Evolutionary conservation across 352 stramenopile genomes (phyloP), one percentile per base, ranked within the genome.

Genomic region (Pythium pectinolyticum): DNA sequence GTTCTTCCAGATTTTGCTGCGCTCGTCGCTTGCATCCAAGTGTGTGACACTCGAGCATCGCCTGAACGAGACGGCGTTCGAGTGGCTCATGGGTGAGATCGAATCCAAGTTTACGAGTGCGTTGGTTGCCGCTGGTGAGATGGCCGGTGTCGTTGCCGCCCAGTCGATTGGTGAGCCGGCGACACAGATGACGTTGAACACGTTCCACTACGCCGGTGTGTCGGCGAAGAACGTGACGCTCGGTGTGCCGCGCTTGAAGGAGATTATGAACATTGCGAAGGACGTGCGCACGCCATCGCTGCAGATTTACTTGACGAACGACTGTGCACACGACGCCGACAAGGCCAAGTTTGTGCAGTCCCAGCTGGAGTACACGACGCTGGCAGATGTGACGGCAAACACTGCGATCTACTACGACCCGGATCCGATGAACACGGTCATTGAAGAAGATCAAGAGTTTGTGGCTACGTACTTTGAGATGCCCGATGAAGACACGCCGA

Each of bases 131-230:
- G 90, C 97, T 52, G 97, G 97, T 68, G 98, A 99, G 75, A 99
- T 99, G 94, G 96, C 92, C 66, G 98, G 98, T 75, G 97, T 99
- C 31, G 87, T 99, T 48, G 98, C 97, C 15, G 97, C 98, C 5
- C 98, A 99, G 71, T 99, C 94, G 48, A 99, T 99, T 76, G 98
- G 98, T 65, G 97, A 99, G 70, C 98, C 98, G 22, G 96, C 97
- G 51, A 99, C 98, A 35, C 98, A 99, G 81, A 99, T 99, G 97
- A 99, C 98, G 17, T 82, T 99, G 54, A 99, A 99, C 82, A 99
- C 98, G 48, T 99, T 99, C 82, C 98, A 99, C 79, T 99, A 98
- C 73, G 97, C 97, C 67, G 89, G 97, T 92, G 97, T 99, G 63
- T 98, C 92, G 45, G 96, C 97, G 20, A 99, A 99, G 80, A 99